Base-by-base conservation (phyloP, 2,329 filamentous ascomycete species). In the Talaromyces sp. region DNA sequence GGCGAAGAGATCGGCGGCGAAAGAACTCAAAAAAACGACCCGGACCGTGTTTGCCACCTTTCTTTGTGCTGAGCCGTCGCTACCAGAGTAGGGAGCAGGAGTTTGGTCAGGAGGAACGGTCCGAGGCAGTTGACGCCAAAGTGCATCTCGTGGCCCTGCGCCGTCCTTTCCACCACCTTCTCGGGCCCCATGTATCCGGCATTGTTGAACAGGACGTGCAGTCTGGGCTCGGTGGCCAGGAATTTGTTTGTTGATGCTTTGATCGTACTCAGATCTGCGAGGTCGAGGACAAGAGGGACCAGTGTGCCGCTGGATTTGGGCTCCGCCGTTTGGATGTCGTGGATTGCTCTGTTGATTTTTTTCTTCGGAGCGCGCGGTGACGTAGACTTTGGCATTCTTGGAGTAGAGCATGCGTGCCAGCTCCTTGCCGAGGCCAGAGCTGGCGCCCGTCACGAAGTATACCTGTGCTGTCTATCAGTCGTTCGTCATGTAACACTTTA, bases 331-430 rank as follows among this genome's bases (percentile, higher is more conserved):
- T 75, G 73, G 63, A 82, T 79, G 6, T 70, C 66, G 4, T 67
- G 63, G 58, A 82, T 81, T 6, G 78, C 76, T 6, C 59, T 65
- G 19, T 65, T 63, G 1, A 75, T 73, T 63, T 78, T 80, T 5
- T 71, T 67, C 55, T 75, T n/a, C 69, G 1, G 74, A 76, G 28
- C 80, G 76, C 2, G 75, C 78, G 11, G 75, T 74, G 25, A 81
- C 65, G 65, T 80, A 82, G 42, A 82, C 76, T 56, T 72, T 79
- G 42, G 75, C 80, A 63, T 77, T 75, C 42, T 74, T 71, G 32
- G 67, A 64, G 65, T 78, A 80, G 49, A 80, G 75, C 42, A 79
- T 73, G 33, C 69, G 65, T 15, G 72, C 70, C 0, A 79, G 67
- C 49, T 77, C 72, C 60, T 75, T 72, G 61, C 78, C 78, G 5